Conservation (phyloP, 225 moss, liverwort and hornwort genomes). For the Antitrichia curtipendula region DNA sequence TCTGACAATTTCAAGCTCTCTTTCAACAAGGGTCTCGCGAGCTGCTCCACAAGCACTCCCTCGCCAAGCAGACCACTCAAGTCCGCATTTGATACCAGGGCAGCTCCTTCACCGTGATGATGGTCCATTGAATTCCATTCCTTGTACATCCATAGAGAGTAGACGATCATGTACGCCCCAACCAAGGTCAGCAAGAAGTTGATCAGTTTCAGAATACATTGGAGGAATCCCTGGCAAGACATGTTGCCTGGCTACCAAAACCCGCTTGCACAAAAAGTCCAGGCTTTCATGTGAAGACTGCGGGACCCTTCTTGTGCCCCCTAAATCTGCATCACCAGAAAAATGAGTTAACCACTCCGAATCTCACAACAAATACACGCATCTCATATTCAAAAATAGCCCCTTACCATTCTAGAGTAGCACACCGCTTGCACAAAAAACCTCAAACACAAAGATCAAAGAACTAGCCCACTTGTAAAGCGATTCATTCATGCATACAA, state of each 20-base stretch:
- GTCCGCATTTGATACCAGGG: neutral
- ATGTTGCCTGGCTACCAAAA: slow-evolving; percentile 32
- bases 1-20: slow-evolving; percentile 13
- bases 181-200: slow-evolving; percentile 81
- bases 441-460: neutral
- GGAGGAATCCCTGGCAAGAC: slow-evolving; percentile 87
- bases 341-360: neutral
- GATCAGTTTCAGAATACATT: slow-evolving; percentile 71
- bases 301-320: neutral
- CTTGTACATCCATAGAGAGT: slow-evolving; percentile 88
- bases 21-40: slow-evolving; percentile 37
- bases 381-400: neutral
- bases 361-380: neutral
- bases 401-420: neutral
- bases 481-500: neutral
- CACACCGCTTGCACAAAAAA: neutral
- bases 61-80: neutral
- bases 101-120: neutral
- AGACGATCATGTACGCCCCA: slow-evolving; percentile 68
- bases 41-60: slow-evolving; percentile 7
- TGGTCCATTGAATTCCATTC: slow-evolving; percentile 48
- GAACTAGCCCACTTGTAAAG: neutral
- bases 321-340: slow-evolving; percentile 1
- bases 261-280: neutral
- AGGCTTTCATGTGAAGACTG: slow-evolving; percentile 5